Conservation (phyloP, 768 basidiomycete species). For the Termitomyces sp. region DNA sequence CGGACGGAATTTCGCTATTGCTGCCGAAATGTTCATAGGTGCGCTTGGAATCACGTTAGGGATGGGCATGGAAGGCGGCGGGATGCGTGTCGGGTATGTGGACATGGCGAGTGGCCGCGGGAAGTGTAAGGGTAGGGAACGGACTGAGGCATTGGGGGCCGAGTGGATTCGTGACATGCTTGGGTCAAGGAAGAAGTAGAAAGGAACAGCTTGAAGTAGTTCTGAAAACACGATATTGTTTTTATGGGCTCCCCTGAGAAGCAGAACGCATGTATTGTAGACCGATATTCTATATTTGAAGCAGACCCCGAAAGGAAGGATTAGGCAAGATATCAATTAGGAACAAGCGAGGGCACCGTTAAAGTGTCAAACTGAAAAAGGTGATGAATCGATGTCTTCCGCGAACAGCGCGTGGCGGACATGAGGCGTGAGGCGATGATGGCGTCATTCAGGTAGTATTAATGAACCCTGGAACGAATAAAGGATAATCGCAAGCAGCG, state of each 20-base stretch:
- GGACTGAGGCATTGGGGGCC: conserved; percentile 1
- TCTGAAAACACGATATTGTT: conserved; percentile 4
- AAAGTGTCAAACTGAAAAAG: neutral
- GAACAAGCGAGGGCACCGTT: neutral
- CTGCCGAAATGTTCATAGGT: conserved; percentile 17
- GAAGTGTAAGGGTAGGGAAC: conserved; percentile 1
- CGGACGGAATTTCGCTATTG: conserved; percentile 35
- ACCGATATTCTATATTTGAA: neutral
- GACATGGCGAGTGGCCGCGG: neutral
- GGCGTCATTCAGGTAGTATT: conserved; percentile 6
- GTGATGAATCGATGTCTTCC: conserved; percentile 1
- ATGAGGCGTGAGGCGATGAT: conserved; percentile 14
- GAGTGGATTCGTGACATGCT: conserved; percentile 3
- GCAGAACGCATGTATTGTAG: neutral
- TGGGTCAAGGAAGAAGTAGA: neutral
- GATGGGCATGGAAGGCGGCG: neutral
- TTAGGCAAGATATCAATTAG: neutral
- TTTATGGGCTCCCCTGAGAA: conserved; percentile 1
- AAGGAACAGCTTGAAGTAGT: neutral
- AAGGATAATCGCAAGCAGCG: neutral
- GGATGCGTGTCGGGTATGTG: neutral
- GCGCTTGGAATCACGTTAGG: conserved; percentile 3
- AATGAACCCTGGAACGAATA: neutral
- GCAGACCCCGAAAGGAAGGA: conserved; percentile 1
- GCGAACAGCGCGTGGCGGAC: conserved; percentile 2